phyloP scores from a whole-genome alignment of 2,329 filamentous ascomycete genomes.

The Sclerotinia nivalis region DNA sequence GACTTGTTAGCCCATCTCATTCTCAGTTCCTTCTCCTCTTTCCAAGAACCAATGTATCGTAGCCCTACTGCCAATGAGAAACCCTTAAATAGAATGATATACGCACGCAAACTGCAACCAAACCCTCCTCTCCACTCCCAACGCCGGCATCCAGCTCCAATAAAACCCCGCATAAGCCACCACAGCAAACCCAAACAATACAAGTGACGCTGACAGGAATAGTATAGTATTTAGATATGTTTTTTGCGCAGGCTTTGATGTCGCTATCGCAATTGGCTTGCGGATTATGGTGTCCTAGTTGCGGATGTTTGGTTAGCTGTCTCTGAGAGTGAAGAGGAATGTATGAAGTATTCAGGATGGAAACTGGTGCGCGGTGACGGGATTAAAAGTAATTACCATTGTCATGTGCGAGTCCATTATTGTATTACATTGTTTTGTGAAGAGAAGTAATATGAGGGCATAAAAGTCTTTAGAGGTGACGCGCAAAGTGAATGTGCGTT shows the following conservation, averaged over 20 bases:
- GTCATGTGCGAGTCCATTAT: background rate
- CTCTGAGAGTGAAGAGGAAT: background rate
- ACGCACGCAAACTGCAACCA: constrained; percentile 65
- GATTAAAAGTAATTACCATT: background rate
- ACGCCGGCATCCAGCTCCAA: constrained; percentile 65
- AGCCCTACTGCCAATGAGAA: background rate
- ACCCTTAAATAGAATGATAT: background rate
- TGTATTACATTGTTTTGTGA: constrained; percentile 2
- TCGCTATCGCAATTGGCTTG: constrained; percentile 53
- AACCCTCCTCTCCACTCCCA: constrained; percentile 60
- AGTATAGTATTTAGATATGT: constrained; percentile 60
- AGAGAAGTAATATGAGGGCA: background rate
- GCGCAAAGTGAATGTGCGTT: background rate
- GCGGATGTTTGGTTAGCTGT: background rate
- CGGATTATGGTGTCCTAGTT: constrained; percentile 53
- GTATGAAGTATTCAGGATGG: background rate
- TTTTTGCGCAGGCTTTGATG: constrained; percentile 62
- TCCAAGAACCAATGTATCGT: too few species aligned
- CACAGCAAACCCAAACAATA: constrained; percentile 58
- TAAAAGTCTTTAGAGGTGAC: background rate
- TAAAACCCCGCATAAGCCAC: constrained; percentile 68
- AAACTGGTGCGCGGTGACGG: background rate
- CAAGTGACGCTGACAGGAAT: constrained; percentile 47
- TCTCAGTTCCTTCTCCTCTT: background rate
- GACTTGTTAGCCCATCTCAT: background rate